phyloP scores from a whole-genome alignment of 2,329 filamentous ascomycete genomes.

The Fusarium subtropicale region DNA sequence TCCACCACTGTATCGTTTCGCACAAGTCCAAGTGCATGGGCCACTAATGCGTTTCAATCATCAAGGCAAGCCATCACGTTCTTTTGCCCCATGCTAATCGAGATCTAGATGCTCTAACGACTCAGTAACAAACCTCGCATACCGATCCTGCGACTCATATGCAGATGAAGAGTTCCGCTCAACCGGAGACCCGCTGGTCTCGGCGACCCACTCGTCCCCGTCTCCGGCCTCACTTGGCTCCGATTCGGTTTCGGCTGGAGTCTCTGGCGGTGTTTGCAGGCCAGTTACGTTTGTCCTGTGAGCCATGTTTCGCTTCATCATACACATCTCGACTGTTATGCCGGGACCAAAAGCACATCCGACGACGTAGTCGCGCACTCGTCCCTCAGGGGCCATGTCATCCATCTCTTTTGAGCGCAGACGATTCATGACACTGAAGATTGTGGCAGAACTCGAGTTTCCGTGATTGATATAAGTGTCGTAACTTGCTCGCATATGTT shows the following conservation, averaged over 20 bases:
- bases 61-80: slow-evolving; percentile 1
- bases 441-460: slow-evolving; percentile 76
- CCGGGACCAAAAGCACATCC: slow-evolving; percentile 78
- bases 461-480: slow-evolving; percentile 75
- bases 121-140: slow-evolving; percentile 39
- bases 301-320: slow-evolving; percentile 63
- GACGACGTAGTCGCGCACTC: slow-evolving; percentile 68
- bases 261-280: slow-evolving; percentile 65
- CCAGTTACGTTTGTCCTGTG: slow-evolving; percentile 47
- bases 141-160: slow-evolving; percentile 24
- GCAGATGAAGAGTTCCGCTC: slow-evolving; percentile 20
- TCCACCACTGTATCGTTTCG: background rate
- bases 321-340: slow-evolving; percentile 75
- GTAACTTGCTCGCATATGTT: slow-evolving; percentile 77
- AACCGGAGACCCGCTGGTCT: slow-evolving; percentile 25
- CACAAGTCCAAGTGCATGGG: background rate
- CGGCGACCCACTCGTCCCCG: slow-evolving; percentile 32
- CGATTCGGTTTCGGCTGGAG: slow-evolving; percentile 66
- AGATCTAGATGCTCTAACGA: slow-evolving; percentile 44
- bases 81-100: slow-evolving; percentile 36
- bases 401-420: slow-evolving; percentile 72
- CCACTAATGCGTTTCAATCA: background rate
- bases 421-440: slow-evolving; percentile 74
- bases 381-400: slow-evolving; percentile 61
- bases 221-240: slow-evolving; percentile 62